Conservation (phyloP, 2,329 filamentous ascomycete genomes). For the Scedosporium minutisporum region DNA sequence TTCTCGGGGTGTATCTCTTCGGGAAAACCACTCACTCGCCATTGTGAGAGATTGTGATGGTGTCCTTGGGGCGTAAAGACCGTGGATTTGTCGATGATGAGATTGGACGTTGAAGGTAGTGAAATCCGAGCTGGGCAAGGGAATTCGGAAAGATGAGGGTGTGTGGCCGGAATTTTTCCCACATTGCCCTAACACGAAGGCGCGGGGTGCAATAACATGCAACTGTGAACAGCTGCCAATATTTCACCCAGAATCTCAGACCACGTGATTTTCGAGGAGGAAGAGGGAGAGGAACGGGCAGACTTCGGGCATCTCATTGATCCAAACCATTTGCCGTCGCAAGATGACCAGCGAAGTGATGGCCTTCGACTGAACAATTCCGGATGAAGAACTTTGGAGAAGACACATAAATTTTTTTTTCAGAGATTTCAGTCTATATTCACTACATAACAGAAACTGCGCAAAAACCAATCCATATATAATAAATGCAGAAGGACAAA, state of each 20-base stretch:
- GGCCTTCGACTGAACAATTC: too few species aligned
- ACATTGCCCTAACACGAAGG: conserved; percentile 4
- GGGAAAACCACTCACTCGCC: conserved; percentile 3
- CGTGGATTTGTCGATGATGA: conserved; percentile 2
- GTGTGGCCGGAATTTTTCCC: conserved; percentile 6
- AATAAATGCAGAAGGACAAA: neutral
- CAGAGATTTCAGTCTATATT: neutral
- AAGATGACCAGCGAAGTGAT: too few species aligned
- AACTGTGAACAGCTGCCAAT: neutral
- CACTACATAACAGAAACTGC: neutral
- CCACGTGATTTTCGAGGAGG: neutral
- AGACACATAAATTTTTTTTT: too few species aligned
- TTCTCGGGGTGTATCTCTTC: too few species aligned
- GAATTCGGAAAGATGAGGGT: conserved; percentile 5
- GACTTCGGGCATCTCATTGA: too few species aligned
- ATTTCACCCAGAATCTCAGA: too few species aligned
- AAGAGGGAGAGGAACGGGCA: too few species aligned
- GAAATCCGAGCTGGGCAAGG: neutral
- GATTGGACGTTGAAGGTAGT: neutral
- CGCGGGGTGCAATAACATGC: neutral
- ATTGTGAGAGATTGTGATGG: conserved; percentile 6
- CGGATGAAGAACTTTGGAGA: too few species aligned
- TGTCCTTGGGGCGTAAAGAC: neutral
- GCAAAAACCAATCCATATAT: neutral
- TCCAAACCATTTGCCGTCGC: too few species aligned